phyloP scores from a whole-genome alignment of 306 rosid species.

The Crotalaria pallida region DNA sequence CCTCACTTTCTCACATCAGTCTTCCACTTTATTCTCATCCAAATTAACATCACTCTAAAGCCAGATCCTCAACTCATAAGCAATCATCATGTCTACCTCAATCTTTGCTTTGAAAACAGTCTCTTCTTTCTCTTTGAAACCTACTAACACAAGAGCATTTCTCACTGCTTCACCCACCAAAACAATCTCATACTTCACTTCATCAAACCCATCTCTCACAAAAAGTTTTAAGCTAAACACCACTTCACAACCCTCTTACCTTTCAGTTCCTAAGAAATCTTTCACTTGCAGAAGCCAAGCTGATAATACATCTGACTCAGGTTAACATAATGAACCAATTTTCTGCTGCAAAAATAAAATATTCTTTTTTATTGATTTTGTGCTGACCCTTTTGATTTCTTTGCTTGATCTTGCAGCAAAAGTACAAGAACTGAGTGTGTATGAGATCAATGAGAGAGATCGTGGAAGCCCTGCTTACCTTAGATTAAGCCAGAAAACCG shows the following conservation, averaged over 20 bases:
- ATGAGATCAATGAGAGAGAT: slow-evolving; percentile 68
- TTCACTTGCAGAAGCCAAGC: slow-evolving; percentile 47
- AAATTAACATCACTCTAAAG: background rate
- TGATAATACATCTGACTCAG: slow-evolving; percentile 22
- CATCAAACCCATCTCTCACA: slow-evolving; percentile 22
- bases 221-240: slow-evolving; percentile 25
- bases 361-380: background rate
- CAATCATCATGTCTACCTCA: slow-evolving; percentile 42
- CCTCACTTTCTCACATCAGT: background rate
- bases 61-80: background rate
- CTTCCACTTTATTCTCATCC: background rate
- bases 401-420: slow-evolving; percentile 36
- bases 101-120: slow-evolving; percentile 24
- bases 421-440: slow-evolving; percentile 55
- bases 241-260: background rate
- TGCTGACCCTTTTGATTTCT: slow-evolving; percentile 22
- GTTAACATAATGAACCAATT: background rate
- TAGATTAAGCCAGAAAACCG: slow-evolving; percentile 52
- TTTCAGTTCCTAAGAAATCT: slow-evolving; percentile 18
- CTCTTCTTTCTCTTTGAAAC: slow-evolving; percentile 20
- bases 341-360: background rate
- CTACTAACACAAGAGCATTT: slow-evolving; percentile 13
- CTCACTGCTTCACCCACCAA: background rate
- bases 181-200: slow-evolving; percentile 13
- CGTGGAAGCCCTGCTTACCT: slow-evolving; percentile 71